Percentiles rank a stretch among this genome's conserved stretches.
Conservation (phyloP, 208 protist species). For the Trichomonas vaginalis region DNA sequence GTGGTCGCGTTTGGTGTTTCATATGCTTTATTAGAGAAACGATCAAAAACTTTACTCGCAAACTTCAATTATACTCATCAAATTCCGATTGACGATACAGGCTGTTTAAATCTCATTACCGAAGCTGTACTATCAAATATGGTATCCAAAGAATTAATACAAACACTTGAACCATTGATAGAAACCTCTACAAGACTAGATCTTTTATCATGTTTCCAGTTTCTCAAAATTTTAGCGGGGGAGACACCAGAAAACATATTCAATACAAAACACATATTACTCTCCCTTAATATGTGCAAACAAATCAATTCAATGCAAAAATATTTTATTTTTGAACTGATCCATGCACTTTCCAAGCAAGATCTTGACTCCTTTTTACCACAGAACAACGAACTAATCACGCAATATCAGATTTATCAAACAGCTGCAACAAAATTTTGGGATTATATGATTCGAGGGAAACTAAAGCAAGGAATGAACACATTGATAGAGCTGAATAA, state of each 20-base stretch:
- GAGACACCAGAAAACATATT: not conserved
- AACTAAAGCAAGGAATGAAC: not conserved
- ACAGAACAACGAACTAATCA: not conserved
- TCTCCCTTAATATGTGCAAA: not conserved
- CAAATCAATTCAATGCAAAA: not conserved
- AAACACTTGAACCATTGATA: not conserved
- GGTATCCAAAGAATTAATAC: not conserved
- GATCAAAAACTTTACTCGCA: not conserved
- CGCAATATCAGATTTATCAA: not conserved
- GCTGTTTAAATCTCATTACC: not conserved
- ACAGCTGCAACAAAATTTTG: not conserved
- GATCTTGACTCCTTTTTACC: not conserved
- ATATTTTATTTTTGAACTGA: not conserved
- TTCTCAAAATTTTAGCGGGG: not conserved
- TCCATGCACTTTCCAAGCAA: not conserved
- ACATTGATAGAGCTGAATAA: not conserved
- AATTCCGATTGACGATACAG: not conserved
- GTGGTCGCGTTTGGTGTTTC: not conserved
- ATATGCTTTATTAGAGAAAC: not conserved
- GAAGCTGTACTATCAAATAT: not conserved
- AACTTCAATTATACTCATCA: not conserved
- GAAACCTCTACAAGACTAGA: not conserved
- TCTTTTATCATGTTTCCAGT: not conserved
- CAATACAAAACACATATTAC: not conserved
- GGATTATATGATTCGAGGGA: not conserved